These are phyloP conservation scores for Apiotrichum brassicae DNA, from an alignment of 1,284 basidiomycete species.

Conservation along the genomic window DNA sequence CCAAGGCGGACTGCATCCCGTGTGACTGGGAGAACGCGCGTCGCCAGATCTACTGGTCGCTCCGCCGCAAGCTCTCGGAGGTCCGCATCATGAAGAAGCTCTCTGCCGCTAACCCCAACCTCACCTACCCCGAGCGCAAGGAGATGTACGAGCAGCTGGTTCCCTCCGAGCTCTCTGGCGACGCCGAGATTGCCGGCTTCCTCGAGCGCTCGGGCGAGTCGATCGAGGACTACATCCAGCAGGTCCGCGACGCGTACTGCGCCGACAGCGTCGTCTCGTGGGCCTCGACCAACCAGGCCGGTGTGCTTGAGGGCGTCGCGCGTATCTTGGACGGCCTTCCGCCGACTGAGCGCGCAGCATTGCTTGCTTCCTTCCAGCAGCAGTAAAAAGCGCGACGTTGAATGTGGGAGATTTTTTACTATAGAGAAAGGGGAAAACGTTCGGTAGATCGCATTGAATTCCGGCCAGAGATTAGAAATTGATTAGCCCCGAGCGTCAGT, in stretches of 20 bases:
- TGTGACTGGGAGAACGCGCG: constrained; percentile 83
- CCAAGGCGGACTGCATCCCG: constrained; percentile 83
- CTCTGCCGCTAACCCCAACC: constrained; percentile 42
- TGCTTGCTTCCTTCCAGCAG: constrained; percentile 49
- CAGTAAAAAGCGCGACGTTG: too few species aligned
- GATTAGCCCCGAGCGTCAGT: too few species aligned
- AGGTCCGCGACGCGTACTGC: constrained; percentile 38
- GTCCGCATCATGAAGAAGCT: constrained; percentile 47
- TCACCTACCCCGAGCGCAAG: constrained; percentile 42
- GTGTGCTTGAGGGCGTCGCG: constrained; percentile 41
- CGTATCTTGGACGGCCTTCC: constrained; percentile 56
- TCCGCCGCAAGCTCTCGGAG: constrained; percentile 57
- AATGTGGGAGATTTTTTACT: too few species aligned
- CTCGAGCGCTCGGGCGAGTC: constrained; percentile 40
- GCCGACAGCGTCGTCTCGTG: constrained; percentile 37
- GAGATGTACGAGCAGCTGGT: constrained; percentile 37
- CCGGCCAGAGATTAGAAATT: too few species aligned
- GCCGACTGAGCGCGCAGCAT: constrained; percentile 61
- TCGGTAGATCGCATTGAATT: too few species aligned
- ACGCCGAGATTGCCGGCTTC: constrained; percentile 42
- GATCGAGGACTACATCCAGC: constrained; percentile 35
- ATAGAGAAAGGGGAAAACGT: too few species aligned
- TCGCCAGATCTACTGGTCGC: constrained; percentile 91
- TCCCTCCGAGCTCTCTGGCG: constrained; percentile 30
- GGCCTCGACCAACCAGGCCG: constrained; percentile 40